Percentiles rank a stretch among this genome's conserved stretches.
These are phyloP conservation scores for Pyrrhoderma noxium DNA, from an alignment of 1,284 basidiomycete species.

Conservation along the genomic window DNA sequence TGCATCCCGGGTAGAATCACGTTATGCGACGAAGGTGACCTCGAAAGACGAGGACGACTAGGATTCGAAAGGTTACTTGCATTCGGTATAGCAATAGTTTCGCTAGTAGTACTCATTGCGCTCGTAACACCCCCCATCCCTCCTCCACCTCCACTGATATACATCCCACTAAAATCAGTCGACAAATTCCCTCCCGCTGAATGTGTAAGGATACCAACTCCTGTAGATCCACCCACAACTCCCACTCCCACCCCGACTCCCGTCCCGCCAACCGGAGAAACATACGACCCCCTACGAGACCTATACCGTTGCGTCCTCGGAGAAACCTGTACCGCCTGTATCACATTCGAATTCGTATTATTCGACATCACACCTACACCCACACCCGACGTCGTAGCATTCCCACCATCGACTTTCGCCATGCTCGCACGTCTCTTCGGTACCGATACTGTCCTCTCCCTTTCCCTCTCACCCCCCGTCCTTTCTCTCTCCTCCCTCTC, in stretches of 20 bases:
- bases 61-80: constrained; percentile 21
- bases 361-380: neutral
- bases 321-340: neutral
- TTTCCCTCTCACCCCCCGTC: too few species aligned
- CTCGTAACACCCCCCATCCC: too few species aligned
- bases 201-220: neutral
- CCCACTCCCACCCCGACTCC: too few species aligned
- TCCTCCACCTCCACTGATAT: constrained; percentile 3
- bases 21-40: constrained; percentile 34
- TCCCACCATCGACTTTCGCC: too few species aligned
- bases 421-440: constrained; percentile 25
- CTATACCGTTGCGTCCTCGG: constrained; percentile 10
- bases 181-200: too few species aligned
- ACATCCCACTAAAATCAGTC: neutral
- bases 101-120: too few species aligned
- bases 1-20: neutral
- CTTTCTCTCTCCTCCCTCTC: neutral
- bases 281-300: too few species aligned
- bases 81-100: too few species aligned
- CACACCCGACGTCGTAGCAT: too few species aligned
- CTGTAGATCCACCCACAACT: too few species aligned
- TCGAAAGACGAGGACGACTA: constrained; percentile 39
- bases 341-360: neutral
- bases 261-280: too few species aligned
- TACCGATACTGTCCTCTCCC: too few species aligned